Evolutionary conservation across 2,329 filamentous ascomycete genomes (phyloP), one percentile per base, ranked within the genome.

Genomic region (Bipolaris sorokiniana): DNA sequence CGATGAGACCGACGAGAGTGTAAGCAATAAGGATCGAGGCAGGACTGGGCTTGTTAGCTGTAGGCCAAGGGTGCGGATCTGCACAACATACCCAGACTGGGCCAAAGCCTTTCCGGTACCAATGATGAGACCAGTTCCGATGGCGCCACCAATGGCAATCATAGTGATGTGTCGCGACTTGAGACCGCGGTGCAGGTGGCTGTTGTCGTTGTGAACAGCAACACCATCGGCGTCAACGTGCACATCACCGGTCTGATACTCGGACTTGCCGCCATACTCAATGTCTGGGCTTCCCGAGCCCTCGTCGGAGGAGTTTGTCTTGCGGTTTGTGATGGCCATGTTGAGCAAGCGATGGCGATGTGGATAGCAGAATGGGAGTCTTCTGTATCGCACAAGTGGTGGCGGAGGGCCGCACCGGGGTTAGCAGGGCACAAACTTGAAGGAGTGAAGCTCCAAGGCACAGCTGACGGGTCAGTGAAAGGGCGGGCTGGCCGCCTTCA

Each of bases 141-240:
- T 87, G 60, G 89, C 88, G 73, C 90, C 90, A 68, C 89, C 89
- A 57, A 91, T 89, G 64, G 89, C 89, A 77, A 86, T 86, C 84
- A 86, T 86, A 67, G 82, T 81, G 54, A 86, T 82, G 58, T 85
- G 83, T 47, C 83, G 76, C 34, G 82, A 81, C 60, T 81, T 80
- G 20, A 86, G 76, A 42, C 82, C 82, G 63, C 83, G 81, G 60
- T 83, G 81, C 45, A 85, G 75, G 58, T 79, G 70, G 48, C 54
- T n/a, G 37, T 72, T 59, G 49, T 75, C 74, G 1, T 44, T 9
- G 54, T 74, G 66, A 2, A 64, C n/a, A 20, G 65, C 62, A 26
- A 64, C 68, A 33, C 72, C 73, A 58, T 75, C 67, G 33, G 47
- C 33, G 34, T 61, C 62, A 6, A 51, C 48, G 7, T 59, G 58